phyloP scores from a whole-genome alignment of 2,329 filamentous ascomycete genomes.

The Rhynchosporium secalis region DNA sequence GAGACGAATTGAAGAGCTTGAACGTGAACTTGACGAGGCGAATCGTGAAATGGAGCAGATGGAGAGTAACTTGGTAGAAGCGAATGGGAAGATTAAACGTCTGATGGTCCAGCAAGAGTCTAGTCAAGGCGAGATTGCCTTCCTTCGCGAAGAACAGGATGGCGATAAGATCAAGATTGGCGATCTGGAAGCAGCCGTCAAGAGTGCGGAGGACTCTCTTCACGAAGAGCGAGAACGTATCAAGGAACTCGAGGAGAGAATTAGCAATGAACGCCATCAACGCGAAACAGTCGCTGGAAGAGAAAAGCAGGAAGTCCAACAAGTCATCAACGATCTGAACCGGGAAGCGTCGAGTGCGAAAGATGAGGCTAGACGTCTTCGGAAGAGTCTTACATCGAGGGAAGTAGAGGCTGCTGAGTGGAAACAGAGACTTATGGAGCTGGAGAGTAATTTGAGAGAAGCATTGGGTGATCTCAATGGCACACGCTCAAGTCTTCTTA shows the following conservation, averaged over 20 bases:
- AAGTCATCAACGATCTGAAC: constrained; percentile 90
- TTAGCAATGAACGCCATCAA: constrained; percentile 79
- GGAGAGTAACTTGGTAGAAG: constrained; percentile 79
- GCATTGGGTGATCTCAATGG: constrained; percentile 85
- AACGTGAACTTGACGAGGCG: constrained; percentile 78
- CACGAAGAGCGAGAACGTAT: constrained; percentile 80
- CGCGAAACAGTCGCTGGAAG: constrained; percentile 81
- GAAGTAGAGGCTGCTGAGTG: constrained; percentile 88
- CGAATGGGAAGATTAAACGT: constrained; percentile 84
- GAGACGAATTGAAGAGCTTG: constrained; percentile 76
- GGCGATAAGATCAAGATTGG: constrained; percentile 97
- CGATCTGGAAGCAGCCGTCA: constrained; percentile 81
- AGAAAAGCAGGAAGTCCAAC: constrained; percentile 94
- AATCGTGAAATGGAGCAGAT: constrained; percentile 85
- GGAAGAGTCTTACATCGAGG: constrained; percentile 77
- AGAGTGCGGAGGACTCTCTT: constrained; percentile 75
- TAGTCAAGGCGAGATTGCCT: constrained; percentile 88
- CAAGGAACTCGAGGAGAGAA: constrained; percentile 70
- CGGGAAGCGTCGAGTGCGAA: constrained; percentile 77
- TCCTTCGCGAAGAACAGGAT: constrained; percentile 95
- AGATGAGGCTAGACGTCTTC: constrained; percentile 79
- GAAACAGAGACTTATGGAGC: constrained; percentile 86
- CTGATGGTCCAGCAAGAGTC: constrained; percentile 91
- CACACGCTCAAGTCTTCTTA: constrained; percentile 80
- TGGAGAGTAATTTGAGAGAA: constrained; percentile 85